Percentiles rank a stretch among this genome's conserved stretches.
phyloP scores from a whole-genome alignment of 2,329 filamentous ascomycete species.

The Westerdykella aurantiaca region DNA sequence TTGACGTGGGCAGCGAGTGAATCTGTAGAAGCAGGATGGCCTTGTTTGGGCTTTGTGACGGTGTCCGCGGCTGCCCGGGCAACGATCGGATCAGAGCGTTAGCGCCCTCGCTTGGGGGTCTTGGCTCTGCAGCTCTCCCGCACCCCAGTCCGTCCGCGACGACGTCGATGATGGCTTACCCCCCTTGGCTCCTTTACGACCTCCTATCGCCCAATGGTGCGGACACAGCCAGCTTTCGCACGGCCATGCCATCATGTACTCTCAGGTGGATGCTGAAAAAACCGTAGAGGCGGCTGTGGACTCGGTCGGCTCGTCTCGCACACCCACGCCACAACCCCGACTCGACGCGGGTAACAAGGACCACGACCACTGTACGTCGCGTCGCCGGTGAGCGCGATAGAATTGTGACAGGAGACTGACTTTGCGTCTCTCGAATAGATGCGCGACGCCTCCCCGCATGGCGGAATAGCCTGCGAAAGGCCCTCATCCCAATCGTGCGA shows the following conservation, averaged over 20 bases:
- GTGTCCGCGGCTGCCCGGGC: conserved; percentile 5
- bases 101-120: background rate
- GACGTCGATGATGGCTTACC: background rate
- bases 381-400: conserved; percentile 3
- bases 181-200: background rate
- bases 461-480: conserved; percentile 80
- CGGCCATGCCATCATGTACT: background rate
- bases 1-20: conserved; percentile 4
- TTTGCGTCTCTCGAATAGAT: conserved; percentile 49
- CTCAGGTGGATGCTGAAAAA: background rate
- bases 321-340: conserved; percentile 11
- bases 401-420: background rate
- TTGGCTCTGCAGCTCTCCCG: background rate
- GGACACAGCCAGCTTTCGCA: background rate
- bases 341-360: conserved; percentile 72
- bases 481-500: conserved; percentile 76
- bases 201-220: background rate
- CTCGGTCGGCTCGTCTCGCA: background rate
- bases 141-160: background rate
- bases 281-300: background rate
- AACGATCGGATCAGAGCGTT: conserved; percentile 1
- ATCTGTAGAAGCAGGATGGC: conserved; percentile 5
- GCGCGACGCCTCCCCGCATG: conserved; percentile 76
- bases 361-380: conserved; percentile 53
- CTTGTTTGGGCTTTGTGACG: conserved; percentile 3